Conservation (phyloP, 2,329 filamentous ascomycete species). For the Venturia pyrina region DNA sequence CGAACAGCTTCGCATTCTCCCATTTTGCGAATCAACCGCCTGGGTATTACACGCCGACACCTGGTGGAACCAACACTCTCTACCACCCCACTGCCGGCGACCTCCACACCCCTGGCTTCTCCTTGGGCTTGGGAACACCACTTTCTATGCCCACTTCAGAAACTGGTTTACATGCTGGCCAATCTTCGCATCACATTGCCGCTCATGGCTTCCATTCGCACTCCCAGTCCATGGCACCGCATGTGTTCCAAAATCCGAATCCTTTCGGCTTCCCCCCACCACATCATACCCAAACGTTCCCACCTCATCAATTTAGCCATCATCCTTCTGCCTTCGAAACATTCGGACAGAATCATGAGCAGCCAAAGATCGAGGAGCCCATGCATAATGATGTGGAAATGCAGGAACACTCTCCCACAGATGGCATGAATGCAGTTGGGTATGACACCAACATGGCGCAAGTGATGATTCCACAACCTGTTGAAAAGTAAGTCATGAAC, state of each 20-base stretch:
- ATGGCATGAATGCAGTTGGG: slow-evolving; percentile 39
- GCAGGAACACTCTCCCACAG: slow-evolving; percentile 50
- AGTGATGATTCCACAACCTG: slow-evolving; percentile 27
- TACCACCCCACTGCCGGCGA: slow-evolving; percentile 80
- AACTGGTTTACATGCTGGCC: slow-evolving; percentile 50
- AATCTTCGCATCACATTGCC: slow-evolving; percentile 49
- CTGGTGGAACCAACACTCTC: slow-evolving; percentile 67
- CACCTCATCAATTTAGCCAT: slow-evolving; percentile 70
- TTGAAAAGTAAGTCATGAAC: slow-evolving; percentile 35
- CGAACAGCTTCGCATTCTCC: slow-evolving; percentile 71
- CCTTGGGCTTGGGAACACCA: slow-evolving; percentile 67
- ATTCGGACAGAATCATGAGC: slow-evolving; percentile 58
- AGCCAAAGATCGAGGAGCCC: slow-evolving; percentile 52
- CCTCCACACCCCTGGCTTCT: slow-evolving; percentile 71
- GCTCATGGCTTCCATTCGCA: slow-evolving; percentile 55
- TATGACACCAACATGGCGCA: slow-evolving; percentile 44
- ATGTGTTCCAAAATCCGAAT: slow-evolving; percentile 54
- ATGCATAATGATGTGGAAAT: slow-evolving; percentile 47
- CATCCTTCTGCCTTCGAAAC: slow-evolving; percentile 71
- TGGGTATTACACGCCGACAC: slow-evolving; percentile 81
- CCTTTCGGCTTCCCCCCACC: slow-evolving; percentile 49
- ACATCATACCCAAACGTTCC: slow-evolving; percentile 49
- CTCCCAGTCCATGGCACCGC: slow-evolving; percentile 22
- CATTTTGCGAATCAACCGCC: slow-evolving; percentile 69
- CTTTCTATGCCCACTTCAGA: slow-evolving; percentile 70